Evolutionary conservation across 176 grass and related monocot genomes (phyloP), one percentile per base, ranked within the genome.

Genomic region (Oryza brachyantha): DNA sequence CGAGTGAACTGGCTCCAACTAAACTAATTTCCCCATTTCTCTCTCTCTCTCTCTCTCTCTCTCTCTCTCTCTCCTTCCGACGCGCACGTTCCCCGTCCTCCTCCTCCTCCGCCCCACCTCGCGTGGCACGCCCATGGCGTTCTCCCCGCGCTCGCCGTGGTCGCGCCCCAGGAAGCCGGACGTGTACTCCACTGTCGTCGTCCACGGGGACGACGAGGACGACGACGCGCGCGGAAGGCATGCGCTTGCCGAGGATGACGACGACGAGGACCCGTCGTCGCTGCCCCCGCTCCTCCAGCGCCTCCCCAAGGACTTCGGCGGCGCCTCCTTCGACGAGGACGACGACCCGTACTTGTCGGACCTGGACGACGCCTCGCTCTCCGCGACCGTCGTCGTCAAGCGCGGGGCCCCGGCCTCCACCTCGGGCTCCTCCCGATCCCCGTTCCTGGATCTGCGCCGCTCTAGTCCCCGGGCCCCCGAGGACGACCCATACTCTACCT

Each of bases 271-370:
- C 79, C 85, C 88, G 40, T 91, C 92, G 13, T 94, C 90, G 22
- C 96, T 99, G 79, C 96, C 96, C 78, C 96, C 96, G 54, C 96
- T 99, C 81, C 90, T 99, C 80, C 92, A 99, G 86, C 96, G 96
- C 73, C 80, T 99, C 28, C 96, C 96, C 74, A 99, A 99, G 90
- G 96, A 99, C 88, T 99, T 99, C 74, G 96, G 96, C 61, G 95
- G 95, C 69, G 86, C 85, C 36, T 90, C 89, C 65, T 92, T 93
- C 84, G 96, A 99, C 71, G 92, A 98, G 4, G 86, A 93, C 29
- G 94, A 97, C 16, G 86, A 84, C 58, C 81, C 89, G 28, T 86
- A 85, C 70, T 93, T 81, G 29, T 86, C 79, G 4, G 89, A 90
- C 34, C 73, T 58, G 1, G 90, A 90, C 25, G 87, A 86, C 1